These are phyloP conservation scores for Paracamarosporium sp. DNA, from an alignment of 2,329 filamentous ascomycete genomes.

Conservation along the genomic window DNA sequence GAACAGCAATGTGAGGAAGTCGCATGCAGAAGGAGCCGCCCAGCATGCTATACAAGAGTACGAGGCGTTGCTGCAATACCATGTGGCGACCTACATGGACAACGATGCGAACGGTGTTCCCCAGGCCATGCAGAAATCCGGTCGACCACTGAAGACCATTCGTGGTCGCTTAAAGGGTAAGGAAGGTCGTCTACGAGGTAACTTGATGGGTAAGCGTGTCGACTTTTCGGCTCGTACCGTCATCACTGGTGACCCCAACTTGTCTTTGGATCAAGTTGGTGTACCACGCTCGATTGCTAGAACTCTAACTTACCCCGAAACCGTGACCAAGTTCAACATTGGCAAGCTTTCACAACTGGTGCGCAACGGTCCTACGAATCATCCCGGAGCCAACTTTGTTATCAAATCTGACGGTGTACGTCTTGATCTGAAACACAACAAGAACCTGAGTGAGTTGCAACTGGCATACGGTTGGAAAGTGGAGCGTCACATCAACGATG, in stretches of 20 bases:
- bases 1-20: slow-evolving; percentile 92
- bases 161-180: slow-evolving; percentile 98
- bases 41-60: slow-evolving; percentile 92
- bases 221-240: slow-evolving; percentile 99
- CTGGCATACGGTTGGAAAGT: slow-evolving; percentile 99
- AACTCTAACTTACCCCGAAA: slow-evolving; percentile 94
- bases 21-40: slow-evolving; percentile 88
- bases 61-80: slow-evolving; percentile 90
- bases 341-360: slow-evolving; percentile 88
- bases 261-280: slow-evolving; percentile 96
- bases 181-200: slow-evolving; percentile 95
- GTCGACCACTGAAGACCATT: slow-evolving; percentile 94
- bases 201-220: slow-evolving; percentile 95
- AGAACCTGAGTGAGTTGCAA: slow-evolving; percentile 82
- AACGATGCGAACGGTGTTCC: slow-evolving; percentile 98
- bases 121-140: slow-evolving; percentile 94
- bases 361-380: slow-evolving; percentile 90
- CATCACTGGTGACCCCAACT: slow-evolving; percentile 97
- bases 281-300: slow-evolving; percentile 92
- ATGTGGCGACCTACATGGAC: slow-evolving; percentile 99
- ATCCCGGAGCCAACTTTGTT: slow-evolving; percentile 96
- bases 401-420: slow-evolving; percentile 91
- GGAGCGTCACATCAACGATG: slow-evolving; percentile 93
- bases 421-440: slow-evolving; percentile 93
- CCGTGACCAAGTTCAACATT: slow-evolving; percentile 97